Base-by-base conservation (phyloP, 2,329 filamentous ascomycete species). In the Calonectria pseudoturangicola region DNA sequence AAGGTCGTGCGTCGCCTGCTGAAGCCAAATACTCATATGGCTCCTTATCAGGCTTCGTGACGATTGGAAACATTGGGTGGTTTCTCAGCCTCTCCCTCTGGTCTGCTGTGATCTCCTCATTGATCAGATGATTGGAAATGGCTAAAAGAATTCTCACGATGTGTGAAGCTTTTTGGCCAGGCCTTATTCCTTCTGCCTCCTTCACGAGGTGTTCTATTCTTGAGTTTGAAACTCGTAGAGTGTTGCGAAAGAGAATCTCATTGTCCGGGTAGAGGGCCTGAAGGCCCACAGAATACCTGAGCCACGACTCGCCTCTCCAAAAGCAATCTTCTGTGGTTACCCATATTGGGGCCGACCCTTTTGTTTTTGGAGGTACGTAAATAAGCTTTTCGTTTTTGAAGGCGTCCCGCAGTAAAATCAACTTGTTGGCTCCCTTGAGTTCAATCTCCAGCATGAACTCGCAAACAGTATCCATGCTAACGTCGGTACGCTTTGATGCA, bases 301-400 rank as follows among this genome's bases (percentile, higher is more conserved):
- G 69, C 69, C 63, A 71, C 9, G 51, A 43, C 33, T 71, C 69
- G 21, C 69, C 69, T 27, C 69, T 30, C 69, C 54, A 71, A 36
- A 67, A 13, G 15, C 63, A 71, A 16, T 71, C 43, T 21, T 62
- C 39, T 18, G 39, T 15, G 8, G 51, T 48, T 10, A 54, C 36
- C 69, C 63, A 71, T 9, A 5, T 51, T 21, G 60, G 18, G 25
- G 15, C 28, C 7, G 25, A 27, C 12, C 16, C 21, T 28, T 63
- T 18, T 30, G 25, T 54, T 13, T 41, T 67, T n/a, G 45, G 15
- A n/a, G 51, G 63, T 25, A 62, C 18, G 4, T 58, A 45, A 13
- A 71, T 45, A 2, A 71, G 63, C 8, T 27, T 43, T 18, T 71
- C 69, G 1, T 15, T 28, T 3, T 56, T 16, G 4, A 71, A 36